A percentile compares a stretch with the other conserved stretches of the same genome.
phyloP scores from a whole-genome alignment of 2,329 filamentous ascomycete genomes.

The Botrytis pseudocinerea region DNA sequence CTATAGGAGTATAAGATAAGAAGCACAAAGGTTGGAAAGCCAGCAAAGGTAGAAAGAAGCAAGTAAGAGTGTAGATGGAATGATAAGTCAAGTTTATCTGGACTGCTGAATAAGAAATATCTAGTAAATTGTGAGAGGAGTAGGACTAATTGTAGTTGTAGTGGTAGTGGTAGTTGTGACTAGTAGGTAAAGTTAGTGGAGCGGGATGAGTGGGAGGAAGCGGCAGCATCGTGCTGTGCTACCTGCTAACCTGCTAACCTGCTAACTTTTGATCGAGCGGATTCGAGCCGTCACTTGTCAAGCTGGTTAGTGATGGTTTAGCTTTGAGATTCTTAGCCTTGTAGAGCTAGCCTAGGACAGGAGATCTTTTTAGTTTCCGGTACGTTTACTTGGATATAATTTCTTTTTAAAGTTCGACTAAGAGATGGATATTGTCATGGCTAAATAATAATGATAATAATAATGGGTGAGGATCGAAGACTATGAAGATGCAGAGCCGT shows the following conservation, averaged over 20 bases:
- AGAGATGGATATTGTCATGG: background rate
- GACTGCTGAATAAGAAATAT: background rate
- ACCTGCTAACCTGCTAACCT: background rate
- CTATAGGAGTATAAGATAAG: conserved; percentile 1
- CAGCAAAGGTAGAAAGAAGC: background rate
- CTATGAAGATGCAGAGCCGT: conserved; percentile 3
- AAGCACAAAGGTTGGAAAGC: background rate
- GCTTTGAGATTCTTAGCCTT: background rate
- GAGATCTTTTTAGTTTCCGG: conserved; percentile 12
- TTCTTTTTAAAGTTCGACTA: conserved; percentile 15
- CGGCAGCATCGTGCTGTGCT: conserved; percentile 14
- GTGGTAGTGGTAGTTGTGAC: background rate
- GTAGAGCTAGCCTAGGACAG: conserved; percentile 1
- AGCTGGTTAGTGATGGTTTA: background rate
- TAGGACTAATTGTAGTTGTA: background rate
- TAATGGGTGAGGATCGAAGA: background rate
- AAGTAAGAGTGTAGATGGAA: background rate
- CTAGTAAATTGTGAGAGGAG: background rate
- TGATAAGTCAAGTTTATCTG: background rate
- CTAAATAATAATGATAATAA: background rate
- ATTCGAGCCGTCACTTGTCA: conserved; percentile 13
- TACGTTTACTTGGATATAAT: background rate
- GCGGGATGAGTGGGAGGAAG: conserved; percentile 13
- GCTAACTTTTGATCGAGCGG: conserved; percentile 3
- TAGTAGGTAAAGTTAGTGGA: conserved; percentile 1